Percentiles rank a stretch among this genome's conserved stretches.
Conservation (phyloP, 768 basidiomycete genomes). For the Bullera alba region DNA sequence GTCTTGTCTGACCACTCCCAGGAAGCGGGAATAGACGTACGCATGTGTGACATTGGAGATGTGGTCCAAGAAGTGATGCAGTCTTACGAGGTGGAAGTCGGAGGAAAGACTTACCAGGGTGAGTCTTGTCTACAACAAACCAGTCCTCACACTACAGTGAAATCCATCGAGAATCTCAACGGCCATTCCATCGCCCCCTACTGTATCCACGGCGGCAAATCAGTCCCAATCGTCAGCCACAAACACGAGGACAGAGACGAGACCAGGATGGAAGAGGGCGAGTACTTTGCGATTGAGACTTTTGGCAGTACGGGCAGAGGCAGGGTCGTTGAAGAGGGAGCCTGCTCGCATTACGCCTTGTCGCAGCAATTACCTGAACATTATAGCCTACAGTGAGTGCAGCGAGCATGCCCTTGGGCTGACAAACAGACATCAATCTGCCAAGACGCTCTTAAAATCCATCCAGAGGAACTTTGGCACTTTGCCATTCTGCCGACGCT, state of each 20-base stretch:
- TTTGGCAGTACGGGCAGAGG: conserved; percentile 96
- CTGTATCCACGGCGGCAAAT: conserved; percentile 87
- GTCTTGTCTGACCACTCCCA: conserved; percentile 40
- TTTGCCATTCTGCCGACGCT: conserved; percentile 88
- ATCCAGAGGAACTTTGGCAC: conserved; percentile 93
- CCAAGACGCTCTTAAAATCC: conserved; percentile 73
- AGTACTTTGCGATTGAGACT: conserved; percentile 98
- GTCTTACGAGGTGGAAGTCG: conserved; percentile 92
- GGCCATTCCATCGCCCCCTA: conserved; percentile 89
- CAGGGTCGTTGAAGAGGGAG: conserved; percentile 76
- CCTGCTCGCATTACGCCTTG: conserved; percentile 83
- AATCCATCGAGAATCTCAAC: conserved; percentile 85
- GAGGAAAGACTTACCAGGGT: conserved; percentile 76
- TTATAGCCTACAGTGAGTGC: conserved; percentile 56
- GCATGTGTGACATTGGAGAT: conserved; percentile 84
- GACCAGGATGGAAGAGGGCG: conserved; percentile 98
- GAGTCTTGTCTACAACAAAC: too few relatives aligned
- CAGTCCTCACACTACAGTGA: too few relatives aligned
- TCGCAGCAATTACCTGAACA: conserved; percentile 28
- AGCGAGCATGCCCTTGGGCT: neutral
- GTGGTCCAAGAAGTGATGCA: conserved; percentile 98
- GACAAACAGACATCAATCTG: conserved; percentile 61
- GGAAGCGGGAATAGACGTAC: conserved; percentile 95
- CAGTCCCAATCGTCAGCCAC: conserved; percentile 79
- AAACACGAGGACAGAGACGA: conserved; percentile 55